Conservation (phyloP, 371 early-diverging fungal species). For the Lichtheimia corymbifera region DNA sequence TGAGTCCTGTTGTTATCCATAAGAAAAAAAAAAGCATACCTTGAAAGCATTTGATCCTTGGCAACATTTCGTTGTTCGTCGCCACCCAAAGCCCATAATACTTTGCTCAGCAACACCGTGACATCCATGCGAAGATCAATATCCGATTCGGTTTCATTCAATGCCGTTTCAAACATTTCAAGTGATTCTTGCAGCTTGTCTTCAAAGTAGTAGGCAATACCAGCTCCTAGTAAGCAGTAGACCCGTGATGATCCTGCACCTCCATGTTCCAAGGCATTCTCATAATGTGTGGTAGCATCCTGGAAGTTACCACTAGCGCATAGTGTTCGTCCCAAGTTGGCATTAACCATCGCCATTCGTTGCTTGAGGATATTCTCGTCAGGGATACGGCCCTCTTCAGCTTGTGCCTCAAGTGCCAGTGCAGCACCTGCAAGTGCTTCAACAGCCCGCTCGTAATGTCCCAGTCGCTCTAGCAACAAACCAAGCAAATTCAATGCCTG, state of each 20-base stretch:
- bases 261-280: constrained; percentile 28
- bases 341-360: constrained; percentile 43
- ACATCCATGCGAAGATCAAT: constrained; percentile 61
- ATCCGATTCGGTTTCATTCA: constrained; percentile 54
- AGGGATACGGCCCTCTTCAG: constrained; percentile 21
- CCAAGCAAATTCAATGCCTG: constrained; percentile 75
- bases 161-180: constrained; percentile 70
- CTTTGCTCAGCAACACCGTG: constrained; percentile 76
- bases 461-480: constrained; percentile 71
- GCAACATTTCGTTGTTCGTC: constrained; percentile 78
- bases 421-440: constrained; percentile 65
- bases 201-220: constrained; percentile 77
- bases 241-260: constrained; percentile 29
- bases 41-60: constrained; percentile 76
- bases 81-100: constrained; percentile 85
- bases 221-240: constrained; percentile 68
- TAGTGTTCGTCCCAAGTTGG: constrained; percentile 65
- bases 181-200: constrained; percentile 70
- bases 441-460: constrained; percentile 68
- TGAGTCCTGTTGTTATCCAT: no score
- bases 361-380: constrained; percentile 17
- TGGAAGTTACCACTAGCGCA: constrained; percentile 55
- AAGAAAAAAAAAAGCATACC: constrained; percentile 23
- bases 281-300: constrained; percentile 52
- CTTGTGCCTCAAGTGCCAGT: constrained; percentile 44